phyloP scores from a whole-genome alignment of 192 early-diverging fungal genomes.

The Bifiguratus adelaidae region DNA sequence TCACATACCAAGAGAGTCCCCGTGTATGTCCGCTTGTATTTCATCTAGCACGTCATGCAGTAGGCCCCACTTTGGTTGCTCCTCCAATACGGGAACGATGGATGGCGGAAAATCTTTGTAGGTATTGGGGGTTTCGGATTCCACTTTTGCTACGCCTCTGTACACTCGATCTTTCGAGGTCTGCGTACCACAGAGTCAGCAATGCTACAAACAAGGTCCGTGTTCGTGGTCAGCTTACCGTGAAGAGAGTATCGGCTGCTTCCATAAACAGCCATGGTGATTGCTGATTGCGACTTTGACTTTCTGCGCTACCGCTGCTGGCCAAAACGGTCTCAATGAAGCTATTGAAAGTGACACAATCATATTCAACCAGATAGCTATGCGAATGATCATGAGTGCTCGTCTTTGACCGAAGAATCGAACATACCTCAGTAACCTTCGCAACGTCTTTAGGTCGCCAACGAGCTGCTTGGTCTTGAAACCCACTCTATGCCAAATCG shows the following conservation, averaged over 20 bases:
- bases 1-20: too few relatives aligned
- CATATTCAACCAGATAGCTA: slow-evolving; percentile 75
- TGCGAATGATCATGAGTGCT: neutral
- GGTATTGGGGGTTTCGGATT: neutral
- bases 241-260: slow-evolving; percentile 71
- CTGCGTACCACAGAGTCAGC: neutral
- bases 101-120: neutral
- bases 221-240: slow-evolving; percentile 14
- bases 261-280: slow-evolving; percentile 82
- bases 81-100: slow-evolving; percentile 70
- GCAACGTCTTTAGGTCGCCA: slow-evolving; percentile 58
- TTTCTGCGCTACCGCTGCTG: slow-evolving; percentile 28
- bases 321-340: slow-evolving; percentile 79
- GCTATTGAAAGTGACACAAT: slow-evolving; percentile 78
- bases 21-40: slow-evolving; percentile 54
- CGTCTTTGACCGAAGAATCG: neutral
- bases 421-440: slow-evolving; percentile 49
- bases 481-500: slow-evolving; percentile 80
- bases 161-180: slow-evolving; percentile 41
- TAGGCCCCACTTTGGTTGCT: slow-evolving; percentile 85
- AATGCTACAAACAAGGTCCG: neutral
- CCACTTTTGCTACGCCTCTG: too few relatives aligned
- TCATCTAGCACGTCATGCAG: slow-evolving; percentile 66
- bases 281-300: slow-evolving; percentile 15
- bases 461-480: slow-evolving; percentile 64